These are phyloP conservation scores for Fusarium tanahbumbuense DNA, from an alignment of 2,329 filamentous ascomycete species.

Conservation along the genomic window DNA sequence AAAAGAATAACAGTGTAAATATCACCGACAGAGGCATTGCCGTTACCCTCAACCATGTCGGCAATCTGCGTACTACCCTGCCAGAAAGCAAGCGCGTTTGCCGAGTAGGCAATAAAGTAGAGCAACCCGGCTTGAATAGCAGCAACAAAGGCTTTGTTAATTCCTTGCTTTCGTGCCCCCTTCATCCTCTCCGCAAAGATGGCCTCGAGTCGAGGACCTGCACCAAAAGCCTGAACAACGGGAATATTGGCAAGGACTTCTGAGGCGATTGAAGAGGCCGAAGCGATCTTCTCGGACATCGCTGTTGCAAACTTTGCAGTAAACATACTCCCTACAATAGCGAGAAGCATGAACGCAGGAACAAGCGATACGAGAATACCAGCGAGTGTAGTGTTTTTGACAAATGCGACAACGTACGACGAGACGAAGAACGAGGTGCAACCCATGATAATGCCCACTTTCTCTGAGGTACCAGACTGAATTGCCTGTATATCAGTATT, in stretches of 20 bases:
- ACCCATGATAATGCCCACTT: conserved; percentile 73
- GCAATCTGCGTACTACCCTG: conserved; percentile 68
- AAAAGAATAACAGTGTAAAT: conserved; percentile 74
- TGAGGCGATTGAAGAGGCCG: conserved; percentile 71
- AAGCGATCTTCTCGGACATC: conserved; percentile 65
- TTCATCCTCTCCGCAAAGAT: conserved; percentile 67
- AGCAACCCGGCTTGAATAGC: conserved; percentile 70
- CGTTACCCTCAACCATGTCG: conserved; percentile 51
- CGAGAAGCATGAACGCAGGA: conserved; percentile 71
- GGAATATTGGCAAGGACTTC: conserved; percentile 70
- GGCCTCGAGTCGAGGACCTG: conserved; percentile 67
- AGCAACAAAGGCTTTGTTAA: conserved; percentile 68
- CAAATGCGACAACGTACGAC: conserved; percentile 74
- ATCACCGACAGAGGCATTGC: conserved; percentile 55
- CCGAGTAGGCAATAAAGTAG: conserved; percentile 75
- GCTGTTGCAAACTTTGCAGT: conserved; percentile 62
- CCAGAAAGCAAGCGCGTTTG: conserved; percentile 76
- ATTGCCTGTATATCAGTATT: conserved; percentile 75
- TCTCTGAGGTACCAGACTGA: conserved; percentile 76
- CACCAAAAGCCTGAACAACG: conserved; percentile 73
- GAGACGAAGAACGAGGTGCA: conserved; percentile 74
- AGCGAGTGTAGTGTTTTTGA: conserved; percentile 70
- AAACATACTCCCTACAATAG: conserved; percentile 65
- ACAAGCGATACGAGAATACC: conserved; percentile 72
- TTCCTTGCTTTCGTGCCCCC: conserved; percentile 61